phyloP scores from a whole-genome alignment of 1,284 basidiomycete genomes.

The Lentinula novae-zelandiae region DNA sequence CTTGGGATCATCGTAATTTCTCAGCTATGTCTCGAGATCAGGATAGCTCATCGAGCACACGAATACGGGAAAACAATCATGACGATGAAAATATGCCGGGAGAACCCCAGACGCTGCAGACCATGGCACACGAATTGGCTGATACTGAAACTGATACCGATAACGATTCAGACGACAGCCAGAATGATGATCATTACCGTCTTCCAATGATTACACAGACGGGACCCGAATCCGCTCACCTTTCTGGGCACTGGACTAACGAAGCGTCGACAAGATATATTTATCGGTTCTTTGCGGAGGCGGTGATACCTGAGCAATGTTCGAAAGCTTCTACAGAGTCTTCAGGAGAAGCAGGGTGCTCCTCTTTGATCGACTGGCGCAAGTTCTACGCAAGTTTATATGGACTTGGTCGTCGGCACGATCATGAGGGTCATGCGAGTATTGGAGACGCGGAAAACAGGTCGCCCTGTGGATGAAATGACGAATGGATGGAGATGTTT shows the following conservation, averaged over 20 bases:
- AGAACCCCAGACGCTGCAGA: background rate
- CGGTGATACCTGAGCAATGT: background rate
- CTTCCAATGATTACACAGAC: conserved; percentile 5
- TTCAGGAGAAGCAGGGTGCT: background rate
- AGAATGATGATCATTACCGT: conserved; percentile 5
- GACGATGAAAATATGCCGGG: background rate
- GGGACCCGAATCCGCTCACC: background rate
- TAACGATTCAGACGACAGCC: background rate
- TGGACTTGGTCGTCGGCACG: background rate
- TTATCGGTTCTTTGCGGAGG: conserved; percentile 6
- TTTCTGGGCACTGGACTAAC: background rate
- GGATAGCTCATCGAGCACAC: background rate
- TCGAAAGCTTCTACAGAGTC: background rate
- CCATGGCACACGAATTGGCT: background rate
- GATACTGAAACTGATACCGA: background rate
- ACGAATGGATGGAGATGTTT: background rate
- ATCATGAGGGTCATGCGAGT: background rate
- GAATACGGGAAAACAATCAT: background rate
- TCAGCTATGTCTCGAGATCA: background rate
- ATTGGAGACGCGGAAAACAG: background rate
- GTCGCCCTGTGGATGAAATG: background rate
- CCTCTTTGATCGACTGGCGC: background rate
- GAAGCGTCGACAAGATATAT: background rate
- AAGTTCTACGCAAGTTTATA: background rate
- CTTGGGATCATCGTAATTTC: background rate